phyloP scores from a whole-genome alignment of 2,329 filamentous ascomycete genomes.

The Aspergillus glaucus region DNA sequence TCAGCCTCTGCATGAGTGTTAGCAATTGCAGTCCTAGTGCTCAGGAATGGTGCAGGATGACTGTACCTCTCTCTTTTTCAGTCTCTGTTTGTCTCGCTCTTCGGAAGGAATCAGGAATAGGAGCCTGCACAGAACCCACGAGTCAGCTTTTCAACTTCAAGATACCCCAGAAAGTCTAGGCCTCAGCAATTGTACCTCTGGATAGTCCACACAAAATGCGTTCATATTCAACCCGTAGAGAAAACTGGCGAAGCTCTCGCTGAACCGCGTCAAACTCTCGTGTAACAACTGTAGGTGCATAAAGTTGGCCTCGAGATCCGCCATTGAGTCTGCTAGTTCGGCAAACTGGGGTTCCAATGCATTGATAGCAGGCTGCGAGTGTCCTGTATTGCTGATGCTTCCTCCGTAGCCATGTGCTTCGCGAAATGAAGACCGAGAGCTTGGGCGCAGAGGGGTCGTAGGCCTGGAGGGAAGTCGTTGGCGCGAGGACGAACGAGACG shows the following conservation, averaged over 20 bases:
- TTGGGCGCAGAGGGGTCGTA: conserved; percentile 84
- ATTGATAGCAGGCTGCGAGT: conserved; percentile 61
- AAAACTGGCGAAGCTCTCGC: conserved; percentile 92
- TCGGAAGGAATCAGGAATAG: conserved; percentile 75
- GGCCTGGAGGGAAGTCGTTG: conserved; percentile 64
- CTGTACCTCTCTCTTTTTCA: conserved; percentile 40
- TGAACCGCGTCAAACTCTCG: conserved; percentile 86
- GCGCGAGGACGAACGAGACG: conserved; percentile 52
- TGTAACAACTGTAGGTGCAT: conserved; percentile 97
- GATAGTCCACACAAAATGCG: conserved; percentile 96
- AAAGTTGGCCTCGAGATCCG: conserved; percentile 93
- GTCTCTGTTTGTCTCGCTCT: conserved; percentile 56
- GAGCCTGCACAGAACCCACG: conserved; percentile 51
- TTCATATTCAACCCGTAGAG: conserved; percentile 98
- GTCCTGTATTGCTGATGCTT: conserved; percentile 26
- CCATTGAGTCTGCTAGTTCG: conserved; percentile 88
- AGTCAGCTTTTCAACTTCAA: conserved; percentile 2
- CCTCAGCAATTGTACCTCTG: conserved; percentile 59
- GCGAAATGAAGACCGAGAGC: conserved; percentile 81
- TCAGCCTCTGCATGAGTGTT: conserved; percentile 26
- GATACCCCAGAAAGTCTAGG: neutral
- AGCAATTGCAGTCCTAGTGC: neutral
- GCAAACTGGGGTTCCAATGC: conserved; percentile 83
- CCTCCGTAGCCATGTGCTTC: conserved; percentile 58
- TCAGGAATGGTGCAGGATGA: neutral